phyloP scores from a whole-genome alignment of 345 rosid genomes.

The Murraya koenigii region DNA sequence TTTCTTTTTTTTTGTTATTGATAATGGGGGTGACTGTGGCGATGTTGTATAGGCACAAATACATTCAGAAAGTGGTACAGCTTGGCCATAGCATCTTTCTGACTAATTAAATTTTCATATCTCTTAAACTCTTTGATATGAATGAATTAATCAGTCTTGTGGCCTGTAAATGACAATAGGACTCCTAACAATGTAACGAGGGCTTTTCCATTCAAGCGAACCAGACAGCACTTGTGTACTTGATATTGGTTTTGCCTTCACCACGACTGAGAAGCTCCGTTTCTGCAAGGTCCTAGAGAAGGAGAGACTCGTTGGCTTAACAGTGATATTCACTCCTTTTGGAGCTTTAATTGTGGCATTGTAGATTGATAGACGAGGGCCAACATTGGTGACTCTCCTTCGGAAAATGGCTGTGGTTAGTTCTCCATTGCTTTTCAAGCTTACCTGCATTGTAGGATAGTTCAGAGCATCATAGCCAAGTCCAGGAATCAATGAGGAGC shows the following conservation, averaged over 20 bases:
- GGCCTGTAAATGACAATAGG: slow-evolving; percentile 57
- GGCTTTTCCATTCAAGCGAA: slow-evolving; percentile 66
- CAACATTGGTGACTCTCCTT: slow-evolving; percentile 79
- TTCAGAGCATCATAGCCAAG: slow-evolving; percentile 72
- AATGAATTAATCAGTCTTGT: not conserved
- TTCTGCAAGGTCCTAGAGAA: slow-evolving; percentile 47
- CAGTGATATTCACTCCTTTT: slow-evolving; percentile 52
- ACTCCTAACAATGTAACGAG: slow-evolving; percentile 56
- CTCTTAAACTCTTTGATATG: not conserved
- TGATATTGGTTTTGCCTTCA: slow-evolving; percentile 47
- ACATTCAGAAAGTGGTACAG: not conserved
- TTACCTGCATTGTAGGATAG: slow-evolving; percentile 82
- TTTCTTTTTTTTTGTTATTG: not conserved
- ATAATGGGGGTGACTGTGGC: not conserved
- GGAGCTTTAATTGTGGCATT: slow-evolving; percentile 64
- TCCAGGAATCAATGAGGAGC: slow-evolving; percentile 69
- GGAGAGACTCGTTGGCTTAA: slow-evolving; percentile 51
- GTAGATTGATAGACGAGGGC: slow-evolving; percentile 45
- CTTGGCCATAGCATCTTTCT: not conserved
- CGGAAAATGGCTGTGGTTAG: slow-evolving; percentile 45
- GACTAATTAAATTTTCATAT: too few species aligned
- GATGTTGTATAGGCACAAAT: not conserved
- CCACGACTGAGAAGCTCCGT: slow-evolving; percentile 70
- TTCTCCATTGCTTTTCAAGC: slow-evolving; percentile 21
- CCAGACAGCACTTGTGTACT: slow-evolving; percentile 51